Evolutionary conservation across 768 basidiomycete species (phyloP).

Genomic region (Leccinum subgranulosum): DNA sequence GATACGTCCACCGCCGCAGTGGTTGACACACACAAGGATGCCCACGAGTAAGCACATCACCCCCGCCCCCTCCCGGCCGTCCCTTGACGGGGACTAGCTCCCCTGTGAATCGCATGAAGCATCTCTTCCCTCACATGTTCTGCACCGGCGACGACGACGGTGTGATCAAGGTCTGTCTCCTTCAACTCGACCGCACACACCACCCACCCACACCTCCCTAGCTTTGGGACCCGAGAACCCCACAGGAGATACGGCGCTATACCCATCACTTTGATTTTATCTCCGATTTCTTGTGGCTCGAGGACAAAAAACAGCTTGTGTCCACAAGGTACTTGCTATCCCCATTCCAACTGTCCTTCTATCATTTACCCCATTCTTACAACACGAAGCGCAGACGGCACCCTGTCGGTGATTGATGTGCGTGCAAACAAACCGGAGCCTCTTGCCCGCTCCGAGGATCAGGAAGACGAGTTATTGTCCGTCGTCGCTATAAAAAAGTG

Average conservation of each 20-base stretch:
- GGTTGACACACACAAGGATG: slow-evolving; percentile 44
- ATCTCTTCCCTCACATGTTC: slow-evolving; percentile 65
- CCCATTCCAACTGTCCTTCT: neutral
- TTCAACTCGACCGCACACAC: neutral
- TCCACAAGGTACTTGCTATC: slow-evolving; percentile 66
- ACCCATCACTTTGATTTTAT: slow-evolving; percentile 94
- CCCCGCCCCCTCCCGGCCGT: slow-evolving; percentile 1
- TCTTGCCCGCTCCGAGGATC: slow-evolving; percentile 86
- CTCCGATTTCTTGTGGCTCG: slow-evolving; percentile 85
- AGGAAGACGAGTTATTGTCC: slow-evolving; percentile 91
- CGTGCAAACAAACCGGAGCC: slow-evolving; percentile 78
- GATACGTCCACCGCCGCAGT: slow-evolving; percentile 59
- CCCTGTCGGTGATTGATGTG: slow-evolving; percentile 88
- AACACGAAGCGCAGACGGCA: slow-evolving; percentile 77
- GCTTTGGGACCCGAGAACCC: slow-evolving; percentile 88
- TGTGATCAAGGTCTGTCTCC: slow-evolving; percentile 70
- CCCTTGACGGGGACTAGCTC: slow-evolving; percentile 48
- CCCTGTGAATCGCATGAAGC: slow-evolving; percentile 83
- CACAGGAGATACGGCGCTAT: slow-evolving; percentile 62
- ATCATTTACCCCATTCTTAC: neutral
- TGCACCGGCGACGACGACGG: slow-evolving; percentile 94
- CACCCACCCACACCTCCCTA: slow-evolving; percentile 28
- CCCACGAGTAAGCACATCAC: slow-evolving; percentile 61
- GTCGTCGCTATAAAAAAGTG: slow-evolving; percentile 82
- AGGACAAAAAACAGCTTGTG: slow-evolving; percentile 80